Evolutionary conservation across 2,329 filamentous ascomycete species (phyloP), one percentile per base, ranked within the genome.

Genomic region (Cercospora brassicicola): DNA sequence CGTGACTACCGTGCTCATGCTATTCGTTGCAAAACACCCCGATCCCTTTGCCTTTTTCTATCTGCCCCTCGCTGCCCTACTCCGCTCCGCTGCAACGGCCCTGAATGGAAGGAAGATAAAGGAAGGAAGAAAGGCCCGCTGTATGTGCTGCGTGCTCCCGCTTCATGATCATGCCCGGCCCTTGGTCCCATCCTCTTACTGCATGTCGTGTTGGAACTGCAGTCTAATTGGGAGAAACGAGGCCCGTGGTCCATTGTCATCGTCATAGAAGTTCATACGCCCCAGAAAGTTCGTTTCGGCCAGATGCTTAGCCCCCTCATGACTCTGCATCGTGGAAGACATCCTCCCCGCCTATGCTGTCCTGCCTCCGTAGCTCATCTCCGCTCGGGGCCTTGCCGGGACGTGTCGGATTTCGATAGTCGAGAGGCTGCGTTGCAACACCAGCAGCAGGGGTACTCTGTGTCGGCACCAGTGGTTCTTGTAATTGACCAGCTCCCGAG

Each of bases 291-390:
- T 51, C 45, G 20, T 51, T 51, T 11, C 45, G 4, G 18, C 9
- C 7, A 26, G 6, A 26, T 26, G 20, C 45, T 23, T 13, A 23
- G 45, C 45, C 11, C 42, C 26, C 20, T 74, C 72, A 77, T 64
- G 73, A 73, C 68, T 82, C 79, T 6, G 83, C 83, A 76, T 85
- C 83, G 59, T 82, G 78, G 67, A 85, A 85, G 51, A 81, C 79
- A 45, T 84, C 82, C 31, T 82, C 78, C 48, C 79, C 78, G 5
- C 80, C 76, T 11, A 82, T 76, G 31, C 79, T 81, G 70, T 85
- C 82, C 71, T 66, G 69, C n/a, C 75, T 61, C 59, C 64, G 62
- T 10, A 76, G 60, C 9, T 71, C 76, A 74, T 69, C 73, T 23
- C 28, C 18, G 26, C 62, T 64, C 48, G 62, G 62, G 13, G 62